Evolutionary conservation across 2,329 filamentous ascomycete species (phyloP), one percentile per base, ranked within the genome.

Genomic region (Aaosphaeria pasadenensis): DNA sequence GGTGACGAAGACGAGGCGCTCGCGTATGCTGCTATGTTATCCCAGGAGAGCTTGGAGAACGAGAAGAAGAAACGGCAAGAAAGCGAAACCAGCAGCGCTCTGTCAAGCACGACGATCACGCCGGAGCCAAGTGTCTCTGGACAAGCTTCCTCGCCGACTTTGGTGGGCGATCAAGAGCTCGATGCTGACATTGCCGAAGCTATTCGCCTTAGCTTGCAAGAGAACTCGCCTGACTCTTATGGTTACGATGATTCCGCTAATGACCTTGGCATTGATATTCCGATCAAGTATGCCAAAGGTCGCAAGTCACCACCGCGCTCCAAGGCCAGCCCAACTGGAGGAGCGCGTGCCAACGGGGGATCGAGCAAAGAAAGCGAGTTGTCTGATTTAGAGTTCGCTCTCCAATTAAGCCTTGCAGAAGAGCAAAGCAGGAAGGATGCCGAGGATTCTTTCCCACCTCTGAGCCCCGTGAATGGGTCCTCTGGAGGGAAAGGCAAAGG

Each of bases 141-240:
- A 31, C 51, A 63, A 45, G 52, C 64, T 44, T 57, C 55, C 11
- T 58, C 70, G 46, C 71, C 46, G 65, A 42, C 49, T 7, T 30
- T 57, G 13, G 51, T 74, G 11, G 64, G 71, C 0, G 74, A 78
- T 13, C 74, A 79, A 33, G 74, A 78, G 32, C 59, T 80, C 4
- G 80, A 83, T 47, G 75, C 77, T 4, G 82, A 85, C 33, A 74
- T 86, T 17, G 82, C 81, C 4, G 81, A 86, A 68, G 83, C 83
- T 0, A 84, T 85, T 45, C 79, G 82, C 11, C 71, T 82, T 30
- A 77, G 74, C 40, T 59, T 78, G 7, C 67, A 64, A 42, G 60
- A 63, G 5, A n/a, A 36, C 33, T 55, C 41, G 36, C 44, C 57
- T n/a, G 47, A 46, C 7, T 51, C 55, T 17, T 56, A 58, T 50